A percentile compares a stretch with the other conserved stretches of the same genome.
These are phyloP conservation scores for Kurtzmaniella fragi DNA, from an alignment of 805 yeast species.

Conservation along the genomic window DNA sequence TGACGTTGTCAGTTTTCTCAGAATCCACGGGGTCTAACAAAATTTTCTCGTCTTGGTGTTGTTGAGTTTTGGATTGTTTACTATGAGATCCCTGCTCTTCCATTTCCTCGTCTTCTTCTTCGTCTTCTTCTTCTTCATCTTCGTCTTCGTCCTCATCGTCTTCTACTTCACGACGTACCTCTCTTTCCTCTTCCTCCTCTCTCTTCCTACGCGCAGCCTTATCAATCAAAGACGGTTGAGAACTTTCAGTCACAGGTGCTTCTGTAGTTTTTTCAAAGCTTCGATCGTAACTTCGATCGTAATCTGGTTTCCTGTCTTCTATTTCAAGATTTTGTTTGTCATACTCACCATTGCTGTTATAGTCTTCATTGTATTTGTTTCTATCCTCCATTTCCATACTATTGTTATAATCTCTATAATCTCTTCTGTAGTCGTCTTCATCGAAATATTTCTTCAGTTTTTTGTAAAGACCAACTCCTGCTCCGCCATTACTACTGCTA, in stretches of 20 bases:
- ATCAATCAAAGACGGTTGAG: too few relatives aligned
- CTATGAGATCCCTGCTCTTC: constrained; percentile 12
- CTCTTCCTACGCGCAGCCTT: neutral
- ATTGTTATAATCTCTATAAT: constrained; percentile 38
- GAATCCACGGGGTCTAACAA: neutral
- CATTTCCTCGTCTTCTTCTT: constrained; percentile 7
- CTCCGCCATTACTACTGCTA: constrained; percentile 6
- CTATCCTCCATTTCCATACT: constrained; percentile 17
- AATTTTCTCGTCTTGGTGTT: constrained; percentile 2
- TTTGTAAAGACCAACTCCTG: constrained; percentile 2
- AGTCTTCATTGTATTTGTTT: constrained; percentile 9
- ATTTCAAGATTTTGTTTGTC: constrained; percentile 9
- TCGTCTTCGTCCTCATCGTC: constrained; percentile 7
- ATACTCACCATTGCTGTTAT: constrained; percentile 12
- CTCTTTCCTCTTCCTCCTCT: constrained; percentile 6
- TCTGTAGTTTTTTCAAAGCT: constrained; percentile 8
- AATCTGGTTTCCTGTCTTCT: constrained; percentile 12
- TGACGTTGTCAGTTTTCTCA: neutral
- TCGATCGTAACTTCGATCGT: too few relatives aligned
- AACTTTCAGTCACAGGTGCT: neutral
- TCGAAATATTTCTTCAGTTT: neutral
- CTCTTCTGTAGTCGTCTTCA: constrained; percentile 3
- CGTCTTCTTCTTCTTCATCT: constrained; percentile 5
- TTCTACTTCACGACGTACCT: constrained; percentile 6
- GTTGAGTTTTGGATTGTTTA: neutral